A percentile compares a stretch with the other conserved stretches of the same genome.
Evolutionary conservation across 2,329 filamentous ascomycete genomes (phyloP).

Genomic region (Zasmidium cellare): DNA sequence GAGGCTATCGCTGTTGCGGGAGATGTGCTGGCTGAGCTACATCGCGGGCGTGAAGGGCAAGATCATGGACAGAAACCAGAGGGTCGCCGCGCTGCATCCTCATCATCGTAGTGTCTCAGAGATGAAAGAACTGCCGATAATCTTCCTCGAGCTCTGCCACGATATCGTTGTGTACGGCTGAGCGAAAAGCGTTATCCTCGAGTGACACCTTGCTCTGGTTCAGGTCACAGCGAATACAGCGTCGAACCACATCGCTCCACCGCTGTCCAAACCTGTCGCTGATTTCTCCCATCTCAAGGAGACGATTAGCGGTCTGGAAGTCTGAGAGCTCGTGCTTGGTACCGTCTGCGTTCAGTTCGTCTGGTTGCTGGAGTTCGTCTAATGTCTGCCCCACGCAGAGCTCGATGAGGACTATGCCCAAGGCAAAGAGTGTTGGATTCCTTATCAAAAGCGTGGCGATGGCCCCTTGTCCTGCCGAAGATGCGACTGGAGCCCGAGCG

Average conservation of each 20-base stretch:
- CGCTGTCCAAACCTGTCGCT: conserved; percentile 29
- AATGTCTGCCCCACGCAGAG: conserved; percentile 34
- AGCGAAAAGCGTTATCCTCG: conserved; percentile 31
- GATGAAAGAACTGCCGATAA: neutral
- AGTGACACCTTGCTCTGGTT: conserved; percentile 27
- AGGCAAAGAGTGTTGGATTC: conserved; percentile 35
- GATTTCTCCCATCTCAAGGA: conserved; percentile 26
- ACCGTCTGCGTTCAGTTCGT: conserved; percentile 23
- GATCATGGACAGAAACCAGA: too few relatives aligned
- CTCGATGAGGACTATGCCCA: conserved; percentile 37
- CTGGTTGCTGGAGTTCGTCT: conserved; percentile 20
- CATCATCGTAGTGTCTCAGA: neutral
- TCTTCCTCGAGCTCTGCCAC: conserved; percentile 32
- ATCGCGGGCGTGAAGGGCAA: neutral
- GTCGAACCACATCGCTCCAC: conserved; percentile 35
- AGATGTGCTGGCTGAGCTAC: conserved; percentile 49
- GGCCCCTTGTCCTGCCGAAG: neutral
- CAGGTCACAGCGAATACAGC: conserved; percentile 37
- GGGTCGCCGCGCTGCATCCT: too few relatives aligned
- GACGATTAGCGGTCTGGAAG: conserved; percentile 26
- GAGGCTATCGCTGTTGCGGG: conserved; percentile 68
- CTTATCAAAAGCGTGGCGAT: conserved; percentile 22
- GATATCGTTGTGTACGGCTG: conserved; percentile 33
- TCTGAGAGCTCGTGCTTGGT: conserved; percentile 15
- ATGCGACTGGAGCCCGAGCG: neutral